A percentile compares a stretch with the other conserved stretches of the same genome.
phyloP scores from a whole-genome alignment of 164 flowering plant genomes.

The Paratinospora sagittata region DNA sequence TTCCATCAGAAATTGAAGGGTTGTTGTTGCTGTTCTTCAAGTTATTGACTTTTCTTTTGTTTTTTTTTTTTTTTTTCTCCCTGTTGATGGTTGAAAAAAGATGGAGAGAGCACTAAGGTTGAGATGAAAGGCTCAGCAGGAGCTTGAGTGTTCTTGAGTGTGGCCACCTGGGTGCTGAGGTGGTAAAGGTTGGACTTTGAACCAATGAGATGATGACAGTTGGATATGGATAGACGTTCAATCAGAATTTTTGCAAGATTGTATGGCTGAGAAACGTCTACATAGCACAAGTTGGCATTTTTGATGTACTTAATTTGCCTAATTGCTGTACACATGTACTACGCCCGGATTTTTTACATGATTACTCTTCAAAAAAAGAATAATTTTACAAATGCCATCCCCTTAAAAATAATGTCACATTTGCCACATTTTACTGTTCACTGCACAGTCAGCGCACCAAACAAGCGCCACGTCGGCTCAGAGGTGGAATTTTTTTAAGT shows the following conservation, averaged over 20 bases:
- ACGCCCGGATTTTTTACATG: too few relatives aligned
- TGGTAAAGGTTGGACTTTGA: conserved; percentile 1
- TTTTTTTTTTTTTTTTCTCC: background rate
- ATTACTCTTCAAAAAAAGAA: too few relatives aligned
- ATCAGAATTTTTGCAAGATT: background rate
- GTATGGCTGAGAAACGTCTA: conserved; percentile 9
- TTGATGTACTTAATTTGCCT: background rate
- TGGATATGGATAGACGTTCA: conserved; percentile 17
- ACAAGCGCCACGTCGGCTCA: too few relatives aligned
- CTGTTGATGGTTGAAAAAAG: background rate
- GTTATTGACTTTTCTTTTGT: background rate
- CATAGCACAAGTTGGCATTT: background rate
- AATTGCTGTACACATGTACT: background rate
- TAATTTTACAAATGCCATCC: too few relatives aligned
- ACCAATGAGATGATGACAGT: conserved; percentile 18
- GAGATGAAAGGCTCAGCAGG: conserved; percentile 21
- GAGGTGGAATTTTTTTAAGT: too few relatives aligned
- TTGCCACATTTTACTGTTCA: too few relatives aligned
- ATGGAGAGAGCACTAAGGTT: conserved; percentile 4
- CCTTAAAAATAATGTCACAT: too few relatives aligned
- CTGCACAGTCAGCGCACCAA: too few relatives aligned
- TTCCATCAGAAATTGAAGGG: conserved; percentile 21
- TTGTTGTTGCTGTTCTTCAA: background rate
- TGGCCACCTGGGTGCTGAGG: conserved; percentile 19
- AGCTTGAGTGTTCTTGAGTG: background rate